phyloP scores from a whole-genome alignment of 805 yeast species.

The Brettanomyces sp. region DNA sequence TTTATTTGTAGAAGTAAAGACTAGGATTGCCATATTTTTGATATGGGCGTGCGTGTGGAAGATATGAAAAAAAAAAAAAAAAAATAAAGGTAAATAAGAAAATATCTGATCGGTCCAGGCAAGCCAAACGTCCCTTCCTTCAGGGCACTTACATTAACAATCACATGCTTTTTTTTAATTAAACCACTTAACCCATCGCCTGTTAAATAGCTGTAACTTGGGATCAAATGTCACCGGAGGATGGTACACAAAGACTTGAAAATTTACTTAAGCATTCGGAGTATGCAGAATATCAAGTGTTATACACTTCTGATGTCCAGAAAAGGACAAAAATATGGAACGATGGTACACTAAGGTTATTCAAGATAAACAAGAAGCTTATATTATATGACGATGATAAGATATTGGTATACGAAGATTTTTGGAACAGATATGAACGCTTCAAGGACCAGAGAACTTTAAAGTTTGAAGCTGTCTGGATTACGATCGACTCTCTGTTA shows the following conservation, averaged over 20 bases:
- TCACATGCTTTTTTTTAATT: too few species aligned
- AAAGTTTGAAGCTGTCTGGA: constrained; percentile 17
- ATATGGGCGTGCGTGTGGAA: too few species aligned
- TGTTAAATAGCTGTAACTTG: too few species aligned
- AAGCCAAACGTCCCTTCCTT: too few species aligned
- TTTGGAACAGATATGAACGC: constrained; percentile 18
- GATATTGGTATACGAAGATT: constrained; percentile 19
- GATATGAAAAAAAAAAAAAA: too few species aligned
- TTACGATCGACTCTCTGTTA: constrained; percentile 19
- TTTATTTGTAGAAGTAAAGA: too few species aligned
- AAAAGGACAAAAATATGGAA: constrained; percentile 44
- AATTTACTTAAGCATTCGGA: constrained; percentile 25
- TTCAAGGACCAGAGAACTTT: constrained; percentile 26
- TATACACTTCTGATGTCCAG: constrained; percentile 34
- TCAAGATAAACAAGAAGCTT: constrained; percentile 39
- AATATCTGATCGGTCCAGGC: too few species aligned
- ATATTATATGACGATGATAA: constrained; percentile 30
- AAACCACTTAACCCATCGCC: too few species aligned
- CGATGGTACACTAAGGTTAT: constrained; percentile 39
- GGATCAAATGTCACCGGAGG: too few species aligned
- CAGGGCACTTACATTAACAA: too few species aligned
- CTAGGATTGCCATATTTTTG: too few species aligned
- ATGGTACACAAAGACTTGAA: background rate
- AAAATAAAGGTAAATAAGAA: too few species aligned
- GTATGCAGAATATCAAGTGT: constrained; percentile 36